These are phyloP conservation scores for Imleria badia DNA, from an alignment of 768 basidiomycete genomes.

Conservation along the genomic window DNA sequence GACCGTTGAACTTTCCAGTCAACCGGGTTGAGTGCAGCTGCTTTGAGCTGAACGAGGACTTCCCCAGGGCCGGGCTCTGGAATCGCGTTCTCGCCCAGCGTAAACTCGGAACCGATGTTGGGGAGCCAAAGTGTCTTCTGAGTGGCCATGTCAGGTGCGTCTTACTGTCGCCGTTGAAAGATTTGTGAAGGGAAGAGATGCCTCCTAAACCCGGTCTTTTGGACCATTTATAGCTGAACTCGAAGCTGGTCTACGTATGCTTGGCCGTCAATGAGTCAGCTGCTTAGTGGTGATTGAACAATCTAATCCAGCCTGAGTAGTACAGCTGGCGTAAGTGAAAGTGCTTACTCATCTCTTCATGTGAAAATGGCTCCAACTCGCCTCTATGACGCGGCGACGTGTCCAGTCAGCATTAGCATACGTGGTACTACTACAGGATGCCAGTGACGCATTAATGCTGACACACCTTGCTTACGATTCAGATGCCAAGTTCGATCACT, in stretches of 20 bases:
- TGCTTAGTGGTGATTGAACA: not conserved
- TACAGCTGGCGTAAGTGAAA: too few species aligned
- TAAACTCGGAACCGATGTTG: slow-evolving; percentile 8
- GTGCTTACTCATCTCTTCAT: too few species aligned
- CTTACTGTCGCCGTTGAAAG: not conserved
- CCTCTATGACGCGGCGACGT: too few species aligned
- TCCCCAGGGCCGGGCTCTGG: slow-evolving; percentile 41
- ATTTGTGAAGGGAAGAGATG: too few species aligned
- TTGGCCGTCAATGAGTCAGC: not conserved
- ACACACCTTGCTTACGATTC: not conserved
- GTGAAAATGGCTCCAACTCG: too few species aligned
- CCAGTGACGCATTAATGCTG: not conserved
- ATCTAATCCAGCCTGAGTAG: too few species aligned
- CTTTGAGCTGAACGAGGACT: slow-evolving; percentile 41
- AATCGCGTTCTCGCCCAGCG: slow-evolving; percentile 15
- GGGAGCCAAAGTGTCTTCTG: slow-evolving; percentile 22
- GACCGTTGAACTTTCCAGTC: slow-evolving; percentile 30
- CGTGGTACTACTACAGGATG: too few species aligned
- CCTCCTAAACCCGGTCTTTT: not conserved
- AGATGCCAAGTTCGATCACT: not conserved
- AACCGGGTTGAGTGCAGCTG: slow-evolving; percentile 44
- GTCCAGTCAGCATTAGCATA: too few species aligned
- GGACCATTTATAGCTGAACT: not conserved
- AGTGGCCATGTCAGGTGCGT: not conserved
- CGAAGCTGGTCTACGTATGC: not conserved